Evolutionary conservation across 495 filamentous ascomycete genomes (phyloP).

Genomic region (Aspergillus affinis): DNA sequence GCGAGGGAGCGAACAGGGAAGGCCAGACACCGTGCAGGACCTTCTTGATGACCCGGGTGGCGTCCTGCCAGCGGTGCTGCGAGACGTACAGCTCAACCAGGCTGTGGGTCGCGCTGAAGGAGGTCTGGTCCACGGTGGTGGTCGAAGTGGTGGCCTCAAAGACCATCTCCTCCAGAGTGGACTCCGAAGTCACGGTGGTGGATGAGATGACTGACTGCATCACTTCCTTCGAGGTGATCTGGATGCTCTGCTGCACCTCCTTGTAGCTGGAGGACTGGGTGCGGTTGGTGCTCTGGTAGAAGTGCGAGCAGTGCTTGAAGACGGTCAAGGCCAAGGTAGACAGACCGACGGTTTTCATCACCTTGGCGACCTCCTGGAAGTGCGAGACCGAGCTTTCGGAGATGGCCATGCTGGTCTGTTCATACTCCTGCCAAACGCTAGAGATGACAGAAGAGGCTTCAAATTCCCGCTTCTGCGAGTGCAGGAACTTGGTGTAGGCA

Average conservation of each 20-base stretch:
- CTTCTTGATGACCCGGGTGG: slow-evolving; percentile 37
- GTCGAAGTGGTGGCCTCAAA: slow-evolving; percentile 26
- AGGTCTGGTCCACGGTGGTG: slow-evolving; percentile 30
- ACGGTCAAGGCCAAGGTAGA: slow-evolving; percentile 34
- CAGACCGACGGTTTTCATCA: slow-evolving; percentile 40
- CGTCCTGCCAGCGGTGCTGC: slow-evolving; percentile 43
- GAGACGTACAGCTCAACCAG: slow-evolving; percentile 30
- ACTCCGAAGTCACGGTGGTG: slow-evolving; percentile 30
- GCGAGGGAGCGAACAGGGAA: slow-evolving; percentile 32
- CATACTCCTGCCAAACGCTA: slow-evolving; percentile 40
- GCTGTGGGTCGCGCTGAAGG: slow-evolving; percentile 32
- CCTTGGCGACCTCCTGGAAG: slow-evolving; percentile 35
- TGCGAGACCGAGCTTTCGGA: slow-evolving; percentile 30
- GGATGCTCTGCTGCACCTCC: slow-evolving; percentile 34
- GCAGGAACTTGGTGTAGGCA: slow-evolving; percentile 36
- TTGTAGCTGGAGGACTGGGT: slow-evolving; percentile 30
- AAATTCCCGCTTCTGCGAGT: slow-evolving; percentile 31
- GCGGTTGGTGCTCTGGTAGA: slow-evolving; percentile 26
- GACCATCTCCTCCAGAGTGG: slow-evolving; percentile 38
- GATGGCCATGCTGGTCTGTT: slow-evolving; percentile 24
- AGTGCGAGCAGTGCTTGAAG: slow-evolving; percentile 37
- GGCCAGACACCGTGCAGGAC: slow-evolving; percentile 37
- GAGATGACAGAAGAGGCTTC: slow-evolving; percentile 39
- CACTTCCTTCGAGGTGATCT: slow-evolving; percentile 27
- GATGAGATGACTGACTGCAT: slow-evolving; percentile 27